Conservation (phyloP, 352 stramenopile genomes). For the Phytophthora pseudosyringae region DNA sequence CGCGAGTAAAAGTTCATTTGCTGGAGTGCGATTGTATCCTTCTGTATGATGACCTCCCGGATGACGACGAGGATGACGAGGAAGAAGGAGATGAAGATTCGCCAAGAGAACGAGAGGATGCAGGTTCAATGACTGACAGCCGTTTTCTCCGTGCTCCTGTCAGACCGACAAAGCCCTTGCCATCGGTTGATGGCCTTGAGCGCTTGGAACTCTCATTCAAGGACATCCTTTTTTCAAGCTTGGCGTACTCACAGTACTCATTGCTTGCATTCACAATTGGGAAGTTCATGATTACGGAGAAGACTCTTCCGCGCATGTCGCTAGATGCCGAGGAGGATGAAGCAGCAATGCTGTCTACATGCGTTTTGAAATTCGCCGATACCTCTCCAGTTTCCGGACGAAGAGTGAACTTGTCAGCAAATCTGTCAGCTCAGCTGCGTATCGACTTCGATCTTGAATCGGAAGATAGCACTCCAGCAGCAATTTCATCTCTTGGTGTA, state of each 20-base stretch:
- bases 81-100: constrained; percentile 29
- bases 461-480: constrained; percentile 27
- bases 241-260: constrained; percentile 66
- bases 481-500: constrained; percentile 55
- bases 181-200: constrained; percentile 69
- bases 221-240: constrained; percentile 70
- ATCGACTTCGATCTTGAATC: constrained; percentile 56
- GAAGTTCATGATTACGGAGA: constrained; percentile 72
- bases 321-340: constrained; percentile 71
- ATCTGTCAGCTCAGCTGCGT: constrained; percentile 71
- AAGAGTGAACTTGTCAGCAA: constrained; percentile 71
- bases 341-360: constrained; percentile 61
- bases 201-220: constrained; percentile 71
- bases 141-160: constrained; percentile 32
- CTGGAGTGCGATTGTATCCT: constrained; percentile 76
- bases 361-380: constrained; percentile 67
- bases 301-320: constrained; percentile 79
- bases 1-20: constrained; percentile 78
- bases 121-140: constrained; percentile 29
- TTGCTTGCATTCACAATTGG: constrained; percentile 63
- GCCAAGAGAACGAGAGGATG: constrained; percentile 21
- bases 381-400: constrained; percentile 60
- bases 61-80: constrained; percentile 49
- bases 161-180: constrained; percentile 44
- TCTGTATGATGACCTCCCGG: constrained; percentile 82